Percentiles rank a stretch among this genome's conserved stretches.
Conservation (phyloP, 2,329 filamentous ascomycete species). For the Chaetothyriales sp. region DNA sequence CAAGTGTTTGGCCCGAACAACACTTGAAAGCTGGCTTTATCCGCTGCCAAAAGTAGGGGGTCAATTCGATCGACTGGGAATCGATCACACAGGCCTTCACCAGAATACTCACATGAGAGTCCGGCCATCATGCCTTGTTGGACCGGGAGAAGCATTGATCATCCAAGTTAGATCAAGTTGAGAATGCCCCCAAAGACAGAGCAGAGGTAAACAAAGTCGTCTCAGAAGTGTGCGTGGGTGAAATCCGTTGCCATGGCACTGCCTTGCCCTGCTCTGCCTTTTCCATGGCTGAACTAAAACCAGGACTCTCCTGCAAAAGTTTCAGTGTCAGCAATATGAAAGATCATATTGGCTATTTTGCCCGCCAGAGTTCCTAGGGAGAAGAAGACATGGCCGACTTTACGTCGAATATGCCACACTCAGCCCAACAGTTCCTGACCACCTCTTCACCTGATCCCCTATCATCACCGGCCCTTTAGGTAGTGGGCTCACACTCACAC, state of each 20-base stretch:
- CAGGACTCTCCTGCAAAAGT: neutral
- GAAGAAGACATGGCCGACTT: neutral
- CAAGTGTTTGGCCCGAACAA: neutral
- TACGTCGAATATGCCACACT: slow-evolving; percentile 17
- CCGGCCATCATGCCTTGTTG: neutral
- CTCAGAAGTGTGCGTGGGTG: neutral
- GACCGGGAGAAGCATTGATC: neutral
- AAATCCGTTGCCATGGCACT: neutral
- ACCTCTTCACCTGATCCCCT: slow-evolving; percentile 7
- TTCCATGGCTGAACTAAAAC: neutral
- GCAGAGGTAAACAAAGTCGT: neutral
- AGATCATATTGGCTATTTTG: too few species aligned
- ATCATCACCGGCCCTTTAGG: neutral
- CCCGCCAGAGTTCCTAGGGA: neutral
- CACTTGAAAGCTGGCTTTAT: neutral
- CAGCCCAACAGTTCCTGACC: slow-evolving; percentile 16
- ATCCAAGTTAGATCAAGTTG: neutral
- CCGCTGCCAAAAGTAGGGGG: neutral
- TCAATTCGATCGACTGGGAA: neutral
- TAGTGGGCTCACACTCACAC: slow-evolving; percentile 60
- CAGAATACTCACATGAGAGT: neutral
- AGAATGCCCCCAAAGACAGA: neutral
- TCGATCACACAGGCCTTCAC: neutral
- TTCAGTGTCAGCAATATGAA: neutral
- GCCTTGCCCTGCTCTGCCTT: neutral